Percentiles rank a stretch among this genome's conserved stretches.
These are phyloP conservation scores for Mucor indicus DNA, from an alignment of 371 early-diverging fungal species.

Conservation along the genomic window DNA sequence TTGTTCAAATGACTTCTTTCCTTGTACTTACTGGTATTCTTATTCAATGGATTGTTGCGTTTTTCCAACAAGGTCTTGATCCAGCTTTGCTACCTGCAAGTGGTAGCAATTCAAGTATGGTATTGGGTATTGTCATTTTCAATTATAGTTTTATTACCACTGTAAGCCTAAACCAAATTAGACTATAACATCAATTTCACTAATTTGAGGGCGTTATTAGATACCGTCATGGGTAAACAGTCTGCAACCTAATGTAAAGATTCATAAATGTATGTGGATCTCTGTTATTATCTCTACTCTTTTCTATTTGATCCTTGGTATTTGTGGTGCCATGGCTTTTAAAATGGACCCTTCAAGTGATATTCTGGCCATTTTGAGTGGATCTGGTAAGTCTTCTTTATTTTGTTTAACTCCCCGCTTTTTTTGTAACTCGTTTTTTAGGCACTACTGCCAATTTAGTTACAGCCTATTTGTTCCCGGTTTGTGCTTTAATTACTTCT, in stretches of 20 bases:
- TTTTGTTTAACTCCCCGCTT: neutral
- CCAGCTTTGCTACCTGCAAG: conserved; percentile 40
- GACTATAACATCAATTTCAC: neutral
- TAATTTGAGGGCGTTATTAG: too few species aligned
- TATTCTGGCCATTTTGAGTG: conserved; percentile 42
- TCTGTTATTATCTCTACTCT: conserved; percentile 48
- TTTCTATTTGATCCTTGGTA: conserved; percentile 46
- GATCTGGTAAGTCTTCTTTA: conserved; percentile 23
- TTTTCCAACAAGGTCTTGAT: conserved; percentile 48
- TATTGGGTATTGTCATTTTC: conserved; percentile 59
- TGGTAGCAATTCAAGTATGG: conserved; percentile 44
- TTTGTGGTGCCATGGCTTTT: conserved; percentile 57
- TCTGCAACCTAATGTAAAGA: conserved; percentile 46
- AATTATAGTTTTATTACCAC: conserved; percentile 64
- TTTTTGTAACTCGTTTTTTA: conserved; percentile 2
- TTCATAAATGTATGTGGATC: conserved; percentile 50
- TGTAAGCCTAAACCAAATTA: conserved; percentile 10
- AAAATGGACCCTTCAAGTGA: conserved; percentile 48
- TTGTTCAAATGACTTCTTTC: conserved; percentile 53
- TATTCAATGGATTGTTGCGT: conserved; percentile 56
- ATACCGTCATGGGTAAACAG: conserved; percentile 65
- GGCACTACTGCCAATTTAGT: conserved; percentile 51
- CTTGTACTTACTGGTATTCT: conserved; percentile 46
- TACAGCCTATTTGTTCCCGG: conserved; percentile 66
- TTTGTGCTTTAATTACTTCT: conserved; percentile 69